A percentile compares a stretch with the other conserved stretches of the same genome.
Evolutionary conservation across 176 grass and related monocot species (phyloP).

Genomic region (Oropetium thomaeum): DNA sequence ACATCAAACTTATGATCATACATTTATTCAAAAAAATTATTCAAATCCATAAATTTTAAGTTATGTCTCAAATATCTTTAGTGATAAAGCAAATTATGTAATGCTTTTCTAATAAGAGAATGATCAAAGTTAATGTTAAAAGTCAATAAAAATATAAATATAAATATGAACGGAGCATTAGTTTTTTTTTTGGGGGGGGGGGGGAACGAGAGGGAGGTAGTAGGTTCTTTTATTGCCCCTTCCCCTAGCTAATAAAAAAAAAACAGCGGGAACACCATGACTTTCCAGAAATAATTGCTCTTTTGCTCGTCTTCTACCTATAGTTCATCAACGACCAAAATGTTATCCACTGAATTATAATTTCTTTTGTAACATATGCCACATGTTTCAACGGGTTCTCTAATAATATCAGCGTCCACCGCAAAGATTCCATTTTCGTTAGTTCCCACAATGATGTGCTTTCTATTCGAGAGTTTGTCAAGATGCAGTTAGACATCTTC

Average conservation of each 20-base stretch:
- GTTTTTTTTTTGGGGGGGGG: too few species aligned
- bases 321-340: neutral
- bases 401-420: neutral
- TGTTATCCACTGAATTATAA: neutral
- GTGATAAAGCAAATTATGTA: too few species aligned
- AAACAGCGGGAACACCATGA: neutral
- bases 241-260: neutral
- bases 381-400: neutral
- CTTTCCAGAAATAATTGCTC: neutral
- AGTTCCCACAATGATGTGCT: neutral
- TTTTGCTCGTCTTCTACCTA: too few species aligned
- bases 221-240: neutral
- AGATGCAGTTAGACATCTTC: neutral
- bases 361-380: neutral
- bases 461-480: neutral
- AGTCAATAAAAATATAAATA: neutral
- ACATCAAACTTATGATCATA: too few species aligned
- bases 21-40: too few species aligned
- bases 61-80: too few species aligned
- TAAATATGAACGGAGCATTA: neutral
- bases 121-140: too few species aligned
- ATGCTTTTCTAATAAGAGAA: too few species aligned
- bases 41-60: too few species aligned
- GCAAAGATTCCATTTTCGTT: neutral
- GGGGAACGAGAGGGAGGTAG: too few species aligned